phyloP scores from a whole-genome alignment of 495 filamentous ascomycete genomes.

The Staphylotrichum tortipilum region DNA sequence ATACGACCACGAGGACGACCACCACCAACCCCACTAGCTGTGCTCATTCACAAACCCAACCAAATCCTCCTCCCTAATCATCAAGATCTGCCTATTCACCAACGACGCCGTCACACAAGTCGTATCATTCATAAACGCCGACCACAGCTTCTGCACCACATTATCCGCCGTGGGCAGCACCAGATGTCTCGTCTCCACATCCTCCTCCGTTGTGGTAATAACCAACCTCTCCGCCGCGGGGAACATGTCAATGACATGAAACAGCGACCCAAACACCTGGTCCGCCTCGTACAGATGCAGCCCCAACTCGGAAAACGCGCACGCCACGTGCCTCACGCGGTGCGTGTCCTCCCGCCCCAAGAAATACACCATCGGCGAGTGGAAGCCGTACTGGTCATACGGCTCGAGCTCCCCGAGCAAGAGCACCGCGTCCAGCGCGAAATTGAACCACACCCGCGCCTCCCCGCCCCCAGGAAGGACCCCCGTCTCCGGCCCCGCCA shows the following conservation, averaged over 20 bases:
- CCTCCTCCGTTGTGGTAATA: slow-evolving; percentile 24
- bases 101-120: slow-evolving; percentile 24
- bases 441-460: slow-evolving; percentile 34
- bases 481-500: slow-evolving; percentile 14
- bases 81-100: slow-evolving; percentile 27
- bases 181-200: slow-evolving; percentile 17
- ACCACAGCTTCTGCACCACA: slow-evolving; percentile 35
- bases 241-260: slow-evolving; percentile 35
- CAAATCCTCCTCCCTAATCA: slow-evolving; percentile 29
- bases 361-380: slow-evolving; percentile 35
- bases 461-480: slow-evolving; percentile 13
- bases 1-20: no score
- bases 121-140: slow-evolving; percentile 28
- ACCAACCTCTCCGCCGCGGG: slow-evolving; percentile 18
- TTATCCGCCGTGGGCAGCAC: slow-evolving; percentile 20
- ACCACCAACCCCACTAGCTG: neutral
- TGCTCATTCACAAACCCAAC: slow-evolving; percentile 20
- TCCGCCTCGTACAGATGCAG: slow-evolving; percentile 23
- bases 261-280: slow-evolving; percentile 33
- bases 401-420: slow-evolving; percentile 36
- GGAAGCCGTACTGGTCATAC: slow-evolving; percentile 32
- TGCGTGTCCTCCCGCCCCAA: slow-evolving; percentile 27
- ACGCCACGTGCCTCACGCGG: slow-evolving; percentile 26
- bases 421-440: slow-evolving; percentile 29
- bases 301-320: slow-evolving; percentile 28